A percentile compares a stretch with the other conserved stretches of the same genome.
Conservation (phyloP, 345 rosid genomes). For the Brassica incana region DNA sequence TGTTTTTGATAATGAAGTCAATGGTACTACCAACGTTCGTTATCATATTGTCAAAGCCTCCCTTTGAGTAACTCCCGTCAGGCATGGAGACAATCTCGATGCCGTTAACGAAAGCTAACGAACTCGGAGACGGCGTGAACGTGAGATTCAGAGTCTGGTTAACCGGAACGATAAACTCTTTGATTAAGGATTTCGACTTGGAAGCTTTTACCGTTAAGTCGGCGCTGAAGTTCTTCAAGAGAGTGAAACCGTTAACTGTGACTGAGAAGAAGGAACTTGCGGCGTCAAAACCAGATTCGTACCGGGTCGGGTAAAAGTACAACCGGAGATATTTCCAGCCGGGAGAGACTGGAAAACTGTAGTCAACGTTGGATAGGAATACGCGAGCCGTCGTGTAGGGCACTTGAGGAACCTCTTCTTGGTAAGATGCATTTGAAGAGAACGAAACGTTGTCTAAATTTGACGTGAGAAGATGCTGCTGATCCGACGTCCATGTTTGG, state of each 20-base stretch:
- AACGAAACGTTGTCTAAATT: background rate
- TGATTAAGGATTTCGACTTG: background rate
- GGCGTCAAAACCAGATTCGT: constrained; percentile 6
- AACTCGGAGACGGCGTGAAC: constrained; percentile 33
- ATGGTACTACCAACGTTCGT: background rate
- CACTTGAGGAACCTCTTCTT: constrained; percentile 23
- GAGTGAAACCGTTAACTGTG: constrained; percentile 31
- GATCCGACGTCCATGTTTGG: background rate
- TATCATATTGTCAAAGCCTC: background rate
- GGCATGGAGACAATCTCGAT: constrained; percentile 46
- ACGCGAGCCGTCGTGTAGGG: constrained; percentile 34
- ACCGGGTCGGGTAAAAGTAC: constrained; percentile 31
- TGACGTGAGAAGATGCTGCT: background rate
- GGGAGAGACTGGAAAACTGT: constrained; percentile 25
- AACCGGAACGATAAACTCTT: constrained; percentile 37
- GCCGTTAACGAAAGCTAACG: constrained; percentile 44
- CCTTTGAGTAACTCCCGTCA: constrained; percentile 23
- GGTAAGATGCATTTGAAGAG: background rate
- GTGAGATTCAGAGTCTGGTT: constrained; percentile 35
- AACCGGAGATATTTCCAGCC: constrained; percentile 42
- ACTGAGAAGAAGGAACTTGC: constrained; percentile 23
- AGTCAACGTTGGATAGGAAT: constrained; percentile 24
- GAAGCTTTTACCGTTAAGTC: constrained; percentile 6
- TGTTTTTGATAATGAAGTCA: background rate
- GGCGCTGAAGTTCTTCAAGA: constrained; percentile 44